Percentiles rank a stretch among this genome's conserved stretches.
phyloP scores from a whole-genome alignment of 768 basidiomycete species.

The Pleurotus tuoliensis region DNA sequence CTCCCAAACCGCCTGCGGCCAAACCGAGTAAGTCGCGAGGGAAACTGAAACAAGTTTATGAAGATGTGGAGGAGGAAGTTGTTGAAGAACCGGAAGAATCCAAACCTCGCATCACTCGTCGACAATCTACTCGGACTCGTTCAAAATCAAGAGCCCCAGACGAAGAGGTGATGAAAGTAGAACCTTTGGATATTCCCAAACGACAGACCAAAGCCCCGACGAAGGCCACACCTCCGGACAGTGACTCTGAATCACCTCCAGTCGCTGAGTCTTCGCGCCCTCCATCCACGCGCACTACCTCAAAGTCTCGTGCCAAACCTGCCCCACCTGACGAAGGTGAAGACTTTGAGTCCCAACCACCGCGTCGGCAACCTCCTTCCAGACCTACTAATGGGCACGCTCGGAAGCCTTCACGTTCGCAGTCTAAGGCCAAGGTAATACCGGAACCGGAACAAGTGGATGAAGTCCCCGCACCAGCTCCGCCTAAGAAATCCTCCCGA shows the following conservation, averaged over 20 bases:
- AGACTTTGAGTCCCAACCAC: not conserved
- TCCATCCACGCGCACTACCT: slow-evolving; percentile 9
- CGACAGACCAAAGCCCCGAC: not conserved
- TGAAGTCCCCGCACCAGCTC: slow-evolving; percentile 5
- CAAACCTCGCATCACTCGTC: slow-evolving; percentile 8
- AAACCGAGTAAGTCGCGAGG: not conserved
- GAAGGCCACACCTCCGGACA: not conserved
- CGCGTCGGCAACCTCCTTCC: not conserved
- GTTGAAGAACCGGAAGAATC: not conserved
- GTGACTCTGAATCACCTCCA: slow-evolving; percentile 11
- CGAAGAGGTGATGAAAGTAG: not conserved
- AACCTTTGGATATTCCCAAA: not conserved
- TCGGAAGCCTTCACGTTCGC: slow-evolving; percentile 4
- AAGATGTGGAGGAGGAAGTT: slow-evolving; percentile 17
- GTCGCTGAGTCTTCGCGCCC: slow-evolving; percentile 6
- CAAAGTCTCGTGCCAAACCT: not conserved
- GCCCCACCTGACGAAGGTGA: slow-evolving; percentile 11
- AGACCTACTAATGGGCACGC: not conserved
- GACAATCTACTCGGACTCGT: slow-evolving; percentile 14
- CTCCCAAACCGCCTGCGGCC: slow-evolving; percentile 13
- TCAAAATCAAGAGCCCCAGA: slow-evolving; percentile 13
- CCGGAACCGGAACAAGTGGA: not conserved
- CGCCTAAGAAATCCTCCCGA: slow-evolving; percentile 17
- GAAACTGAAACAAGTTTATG: slow-evolving; percentile 15
- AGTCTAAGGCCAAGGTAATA: not conserved